Evolutionary conservation across 768 basidiomycete species (phyloP).

Genomic region (Mycena metata): DNA sequence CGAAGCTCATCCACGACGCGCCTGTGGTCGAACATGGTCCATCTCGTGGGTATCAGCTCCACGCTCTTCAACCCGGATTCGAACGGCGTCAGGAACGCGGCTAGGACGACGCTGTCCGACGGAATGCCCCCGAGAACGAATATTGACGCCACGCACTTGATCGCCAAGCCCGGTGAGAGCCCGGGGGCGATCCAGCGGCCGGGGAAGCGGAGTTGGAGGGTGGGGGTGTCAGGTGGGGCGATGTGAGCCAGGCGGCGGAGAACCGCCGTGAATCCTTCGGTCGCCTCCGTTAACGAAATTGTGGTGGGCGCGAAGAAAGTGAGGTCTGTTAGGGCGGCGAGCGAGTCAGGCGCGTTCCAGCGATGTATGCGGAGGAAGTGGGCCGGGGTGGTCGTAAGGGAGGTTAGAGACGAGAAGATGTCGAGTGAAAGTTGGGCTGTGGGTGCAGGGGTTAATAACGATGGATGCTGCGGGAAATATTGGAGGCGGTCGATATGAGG

Average conservation of each 20-base stretch:
- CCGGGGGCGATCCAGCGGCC: conserved; percentile 3
- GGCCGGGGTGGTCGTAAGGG: conserved; percentile 25
- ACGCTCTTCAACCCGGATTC: neutral
- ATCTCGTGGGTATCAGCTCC: neutral
- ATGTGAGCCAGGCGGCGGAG: neutral
- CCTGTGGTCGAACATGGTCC: neutral
- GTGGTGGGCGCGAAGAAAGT: conserved; percentile 1
- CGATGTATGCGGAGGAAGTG: conserved; percentile 24
- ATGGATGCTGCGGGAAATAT: conserved; percentile 11
- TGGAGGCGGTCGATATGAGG: conserved; percentile 15
- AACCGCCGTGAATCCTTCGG: neutral
- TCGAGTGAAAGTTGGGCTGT: neutral
- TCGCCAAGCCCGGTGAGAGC: neutral
- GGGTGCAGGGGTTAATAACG: no score
- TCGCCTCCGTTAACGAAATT: neutral
- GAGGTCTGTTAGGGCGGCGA: conserved; percentile 4
- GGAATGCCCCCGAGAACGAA: neutral
- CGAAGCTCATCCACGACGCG: neutral
- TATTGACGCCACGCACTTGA: neutral
- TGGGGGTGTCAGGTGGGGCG: no score
- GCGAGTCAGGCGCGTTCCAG: neutral
- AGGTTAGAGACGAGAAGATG: neutral
- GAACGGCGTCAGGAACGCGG: conserved; percentile 1
- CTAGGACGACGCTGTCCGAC: neutral
- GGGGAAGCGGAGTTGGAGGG: neutral